Percentiles rank a stretch among this genome's conserved stretches.
Conservation (phyloP, 345 rosid genomes). For the Syzygium grande region DNA sequence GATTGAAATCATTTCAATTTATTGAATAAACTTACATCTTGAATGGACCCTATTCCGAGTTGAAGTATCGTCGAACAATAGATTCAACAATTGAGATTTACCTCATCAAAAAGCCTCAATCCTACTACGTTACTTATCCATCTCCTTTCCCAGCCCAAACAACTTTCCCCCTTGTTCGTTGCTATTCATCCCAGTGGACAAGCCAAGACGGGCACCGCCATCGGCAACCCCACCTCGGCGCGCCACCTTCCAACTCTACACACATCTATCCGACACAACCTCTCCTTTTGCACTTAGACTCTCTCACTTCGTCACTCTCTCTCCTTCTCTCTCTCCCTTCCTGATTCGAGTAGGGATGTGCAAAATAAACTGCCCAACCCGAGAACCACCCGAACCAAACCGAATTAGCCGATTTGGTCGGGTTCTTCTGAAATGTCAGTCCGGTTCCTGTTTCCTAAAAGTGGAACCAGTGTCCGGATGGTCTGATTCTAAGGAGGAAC, state of each 20-base stretch:
- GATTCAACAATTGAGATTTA: not conserved
- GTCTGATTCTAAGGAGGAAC: no score
- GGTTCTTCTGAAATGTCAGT: no score
- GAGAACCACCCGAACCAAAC: no score
- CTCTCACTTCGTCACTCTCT: not conserved
- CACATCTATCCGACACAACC: not conserved
- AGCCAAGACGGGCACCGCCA: not conserved
- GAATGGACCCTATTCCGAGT: not conserved
- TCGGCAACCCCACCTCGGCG: not conserved
- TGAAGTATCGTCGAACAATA: not conserved
- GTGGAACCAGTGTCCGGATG: no score
- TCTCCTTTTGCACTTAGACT: not conserved
- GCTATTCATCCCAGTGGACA: rapidly evolving
- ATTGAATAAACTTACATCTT: not conserved
- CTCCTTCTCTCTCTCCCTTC: not conserved
- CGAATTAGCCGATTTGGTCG: no score
- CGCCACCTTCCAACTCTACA: not conserved
- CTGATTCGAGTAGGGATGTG: no score
- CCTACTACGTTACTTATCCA: not conserved
- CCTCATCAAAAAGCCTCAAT: not conserved
- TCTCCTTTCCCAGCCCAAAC: not conserved
- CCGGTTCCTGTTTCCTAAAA: no score
- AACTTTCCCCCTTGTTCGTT: not conserved
- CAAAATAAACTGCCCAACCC: no score
- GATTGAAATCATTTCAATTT: not conserved